Evolutionary conservation across 1,284 basidiomycete species (phyloP), one percentile per base, ranked within the genome.

Genomic region (Anthracocystis panici-leucophaei): DNA sequence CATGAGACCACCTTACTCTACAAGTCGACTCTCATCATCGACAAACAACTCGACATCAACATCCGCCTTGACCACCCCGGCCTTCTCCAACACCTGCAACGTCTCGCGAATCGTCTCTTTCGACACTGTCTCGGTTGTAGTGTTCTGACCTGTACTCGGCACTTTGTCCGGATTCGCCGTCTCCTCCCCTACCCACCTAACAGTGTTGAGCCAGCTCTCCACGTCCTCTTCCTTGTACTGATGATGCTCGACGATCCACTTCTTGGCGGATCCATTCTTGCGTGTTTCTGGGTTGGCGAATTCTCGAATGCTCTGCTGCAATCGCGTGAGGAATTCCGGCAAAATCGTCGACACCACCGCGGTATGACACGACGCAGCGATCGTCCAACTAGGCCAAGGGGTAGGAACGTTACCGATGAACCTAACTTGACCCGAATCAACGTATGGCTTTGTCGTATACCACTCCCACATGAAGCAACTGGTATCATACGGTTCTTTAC

Each of bases 401-500:
- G 95, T 98, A 41, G 91, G 92, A 1, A 94, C 91, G 5, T 90
- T 90, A 18, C 93, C 93, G 73, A 96, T 93, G 91, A 95, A 85
- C 41, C 82, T 75, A 8, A 91, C 92, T 85, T 94, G 90, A 31
- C 92, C 93, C 16, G 88, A 88, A 84, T 96, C 93, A 16, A 89
- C 90, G 80, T 90, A 97, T 1, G 96, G 95, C 85, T 97, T 98
- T 18, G 95, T 97, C 2, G 96, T 98, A 86, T 97, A 97, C 86
- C 86, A 86, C 46, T 82, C 76, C 94, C 95, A 97, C 90, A 94
- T 78, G 46, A 79, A 78, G n/a, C 62, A 74, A 18, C 51, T 59
- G 0, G 65, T 63, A 18, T 64, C 56, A 9, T 50, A 62, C 3
- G 57, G 55, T 16, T 62, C 16, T 11, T 58, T 60, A 5, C 75